phyloP scores from a whole-genome alignment of 2,329 filamentous ascomycete species.

The Aphanoascus verrucosus region DNA sequence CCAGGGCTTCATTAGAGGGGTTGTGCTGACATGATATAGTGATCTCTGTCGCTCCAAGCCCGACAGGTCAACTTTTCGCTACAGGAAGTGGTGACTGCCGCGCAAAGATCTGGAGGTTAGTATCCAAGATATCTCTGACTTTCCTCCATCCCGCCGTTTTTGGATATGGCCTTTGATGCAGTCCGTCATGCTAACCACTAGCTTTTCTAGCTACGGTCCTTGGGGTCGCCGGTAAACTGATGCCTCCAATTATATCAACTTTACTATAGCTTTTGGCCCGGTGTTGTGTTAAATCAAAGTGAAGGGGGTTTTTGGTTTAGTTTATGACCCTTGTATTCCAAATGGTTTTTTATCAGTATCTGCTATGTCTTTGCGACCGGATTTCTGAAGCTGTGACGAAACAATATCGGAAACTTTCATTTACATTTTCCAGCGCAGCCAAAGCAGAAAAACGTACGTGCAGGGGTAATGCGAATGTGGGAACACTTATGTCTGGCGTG shows the following conservation, averaged over 20 bases:
- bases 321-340: not conserved
- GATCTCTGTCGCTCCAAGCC: constrained; percentile 92
- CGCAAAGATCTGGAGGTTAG: constrained; percentile 86
- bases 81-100: constrained; percentile 97
- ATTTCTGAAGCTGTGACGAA: too few relatives aligned
- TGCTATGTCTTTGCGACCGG: not conserved
- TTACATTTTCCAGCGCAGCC: not conserved
- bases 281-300: not conserved
- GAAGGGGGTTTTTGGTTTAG: not conserved
- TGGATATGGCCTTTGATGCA: too few relatives aligned
- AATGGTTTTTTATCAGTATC: not conserved
- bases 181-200: not conserved
- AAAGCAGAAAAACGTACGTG: not conserved
- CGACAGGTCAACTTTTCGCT: constrained; percentile 76
- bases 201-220: constrained; percentile 5
- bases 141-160: not conserved
- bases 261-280: not conserved
- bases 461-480: not conserved
- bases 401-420: not conserved
- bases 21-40: constrained; percentile 42
- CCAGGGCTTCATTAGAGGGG: not conserved
- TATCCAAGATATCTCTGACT: constrained; percentile 5
- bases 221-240: constrained; percentile 6
- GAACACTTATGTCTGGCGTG: not conserved
- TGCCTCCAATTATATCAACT: too few relatives aligned